phyloP scores from a whole-genome alignment of 495 filamentous ascomycete genomes.

The Aspergillus leporis region DNA sequence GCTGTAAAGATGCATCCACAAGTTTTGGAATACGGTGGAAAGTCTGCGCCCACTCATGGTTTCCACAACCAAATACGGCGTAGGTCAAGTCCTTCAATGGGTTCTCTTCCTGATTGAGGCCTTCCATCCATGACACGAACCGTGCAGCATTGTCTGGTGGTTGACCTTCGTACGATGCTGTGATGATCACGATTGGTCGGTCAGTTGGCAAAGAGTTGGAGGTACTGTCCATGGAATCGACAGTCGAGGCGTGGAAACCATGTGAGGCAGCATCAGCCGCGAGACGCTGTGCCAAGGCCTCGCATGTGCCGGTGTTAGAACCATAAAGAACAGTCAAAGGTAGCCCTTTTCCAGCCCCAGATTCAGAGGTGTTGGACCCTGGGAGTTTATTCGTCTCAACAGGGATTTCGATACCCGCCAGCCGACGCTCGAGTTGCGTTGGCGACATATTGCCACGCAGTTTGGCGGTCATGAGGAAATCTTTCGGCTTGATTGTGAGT shows the following conservation, averaged over 20 bases:
- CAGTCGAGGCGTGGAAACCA: slow-evolving; percentile 4
- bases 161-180: slow-evolving; percentile 14
- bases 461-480: slow-evolving; percentile 66
- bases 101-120: neutral
- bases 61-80: slow-evolving; percentile 15
- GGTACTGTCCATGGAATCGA: slow-evolving; percentile 9
- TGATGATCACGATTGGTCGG: slow-evolving; percentile 11
- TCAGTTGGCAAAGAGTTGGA: neutral
- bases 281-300: slow-evolving; percentile 9
- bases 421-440: neutral
- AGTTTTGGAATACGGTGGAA: slow-evolving; percentile 71
- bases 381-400: neutral
- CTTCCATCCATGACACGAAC: slow-evolving; percentile 11
- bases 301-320: slow-evolving; percentile 14
- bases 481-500: slow-evolving; percentile 74
- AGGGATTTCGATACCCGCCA: neutral
- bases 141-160: slow-evolving; percentile 13
- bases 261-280: slow-evolving; percentile 5
- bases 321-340: slow-evolving; percentile 12
- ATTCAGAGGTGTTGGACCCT: neutral
- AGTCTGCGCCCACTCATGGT: slow-evolving; percentile 63
- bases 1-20: slow-evolving; percentile 51
- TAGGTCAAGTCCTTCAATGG: neutral
- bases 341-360: neutral
- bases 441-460: slow-evolving; percentile 41